phyloP scores from a whole-genome alignment of 768 basidiomycete species.

The Suillus americanus region DNA sequence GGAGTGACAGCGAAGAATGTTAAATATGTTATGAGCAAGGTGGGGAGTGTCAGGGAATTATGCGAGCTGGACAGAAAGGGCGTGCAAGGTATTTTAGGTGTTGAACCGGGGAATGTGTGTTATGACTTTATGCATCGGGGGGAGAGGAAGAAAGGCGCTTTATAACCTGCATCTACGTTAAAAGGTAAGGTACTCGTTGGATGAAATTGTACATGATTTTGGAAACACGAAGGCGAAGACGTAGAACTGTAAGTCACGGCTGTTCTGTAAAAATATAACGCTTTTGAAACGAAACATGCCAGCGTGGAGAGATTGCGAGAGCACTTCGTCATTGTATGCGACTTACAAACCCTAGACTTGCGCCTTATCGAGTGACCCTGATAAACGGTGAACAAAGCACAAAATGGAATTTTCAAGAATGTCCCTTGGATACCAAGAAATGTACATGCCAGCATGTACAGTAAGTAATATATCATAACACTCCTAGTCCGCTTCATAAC shows the following conservation, averaged over 20 bases:
- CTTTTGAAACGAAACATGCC: background rate
- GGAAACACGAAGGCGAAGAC: background rate
- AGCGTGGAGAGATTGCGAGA: background rate
- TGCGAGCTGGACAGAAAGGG: constrained; percentile 59
- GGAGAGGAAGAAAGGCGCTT: constrained; percentile 31
- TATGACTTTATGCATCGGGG: constrained; percentile 83
- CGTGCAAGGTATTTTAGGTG: constrained; percentile 75
- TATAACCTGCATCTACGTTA: background rate
- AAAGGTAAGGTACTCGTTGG: constrained; percentile 14
- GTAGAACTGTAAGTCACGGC: background rate
- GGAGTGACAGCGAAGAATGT: constrained; percentile 85
- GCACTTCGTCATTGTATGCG: background rate
- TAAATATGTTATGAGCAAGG: constrained; percentile 79
- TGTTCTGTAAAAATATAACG: background rate
- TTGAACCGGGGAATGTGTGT: constrained; percentile 76
- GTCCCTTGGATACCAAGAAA: background rate
- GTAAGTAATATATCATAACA: background rate
- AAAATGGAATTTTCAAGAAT: background rate
- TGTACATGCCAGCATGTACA: background rate
- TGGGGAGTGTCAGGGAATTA: constrained; percentile 74
- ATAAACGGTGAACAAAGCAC: background rate
- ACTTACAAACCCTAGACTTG: background rate
- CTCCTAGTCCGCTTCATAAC: background rate
- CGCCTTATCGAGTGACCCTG: background rate
- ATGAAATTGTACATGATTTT: background rate